Evolutionary conservation across 164 flowering plant species (phyloP).

Genomic region (Malania oleifera): DNA sequence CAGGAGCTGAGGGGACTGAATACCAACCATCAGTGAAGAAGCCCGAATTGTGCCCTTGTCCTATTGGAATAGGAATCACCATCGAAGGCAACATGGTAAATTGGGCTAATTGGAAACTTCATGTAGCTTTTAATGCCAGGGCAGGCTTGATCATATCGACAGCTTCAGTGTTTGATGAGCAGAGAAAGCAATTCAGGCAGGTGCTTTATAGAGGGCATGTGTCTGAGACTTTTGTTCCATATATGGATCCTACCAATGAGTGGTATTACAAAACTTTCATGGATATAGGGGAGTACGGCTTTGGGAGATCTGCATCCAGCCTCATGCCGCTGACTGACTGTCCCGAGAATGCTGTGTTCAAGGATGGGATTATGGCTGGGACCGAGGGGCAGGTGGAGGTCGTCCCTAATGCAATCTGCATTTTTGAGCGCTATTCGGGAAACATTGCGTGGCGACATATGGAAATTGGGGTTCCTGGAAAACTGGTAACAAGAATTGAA

Average conservation of each 20-base stretch:
- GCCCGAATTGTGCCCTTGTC: neutral
- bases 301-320: slow-evolving; percentile 32
- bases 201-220: slow-evolving; percentile 53
- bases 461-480: slow-evolving; percentile 34
- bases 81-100: slow-evolving; percentile 25
- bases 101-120: slow-evolving; percentile 56
- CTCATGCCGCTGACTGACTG: slow-evolving; percentile 41
- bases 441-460: slow-evolving; percentile 46
- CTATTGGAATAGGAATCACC: slow-evolving; percentile 9
- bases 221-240: slow-evolving; percentile 59
- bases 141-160: slow-evolving; percentile 45
- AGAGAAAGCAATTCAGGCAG: slow-evolving; percentile 15
- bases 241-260: slow-evolving; percentile 50
- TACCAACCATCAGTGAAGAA: slow-evolving; percentile 16
- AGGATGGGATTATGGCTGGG: slow-evolving; percentile 38
- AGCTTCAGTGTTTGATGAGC: slow-evolving; percentile 35
- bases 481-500: slow-evolving; percentile 20
- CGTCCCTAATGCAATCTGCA: slow-evolving; percentile 29
- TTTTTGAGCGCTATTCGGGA: slow-evolving; percentile 38
- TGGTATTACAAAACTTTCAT: slow-evolving; percentile 51
- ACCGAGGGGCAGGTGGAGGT: slow-evolving; percentile 28
- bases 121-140: slow-evolving; percentile 40
- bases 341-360: slow-evolving; percentile 34
- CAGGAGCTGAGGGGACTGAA: slow-evolving; percentile 40
- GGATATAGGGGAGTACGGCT: slow-evolving; percentile 55